phyloP scores from a whole-genome alignment of 2,329 filamentous ascomycete genomes.

The Ascochyta rabiei region DNA sequence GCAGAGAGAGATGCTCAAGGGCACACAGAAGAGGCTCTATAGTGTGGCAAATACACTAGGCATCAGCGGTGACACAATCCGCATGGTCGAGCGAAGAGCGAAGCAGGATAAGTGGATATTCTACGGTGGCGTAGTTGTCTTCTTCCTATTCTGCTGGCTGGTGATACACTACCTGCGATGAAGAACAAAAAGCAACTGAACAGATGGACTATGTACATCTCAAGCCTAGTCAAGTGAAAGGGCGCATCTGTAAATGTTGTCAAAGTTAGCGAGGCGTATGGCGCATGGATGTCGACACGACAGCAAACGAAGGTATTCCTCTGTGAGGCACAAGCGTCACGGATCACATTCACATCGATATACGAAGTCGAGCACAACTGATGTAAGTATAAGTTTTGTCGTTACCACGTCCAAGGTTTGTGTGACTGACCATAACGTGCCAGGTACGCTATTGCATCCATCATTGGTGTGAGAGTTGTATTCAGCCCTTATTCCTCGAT shows the following conservation, averaged over 20 bases:
- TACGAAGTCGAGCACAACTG: no score
- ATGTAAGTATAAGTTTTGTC: no score
- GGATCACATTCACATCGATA: neutral
- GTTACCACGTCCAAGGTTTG: no score
- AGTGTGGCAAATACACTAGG: constrained; percentile 93
- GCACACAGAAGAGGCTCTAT: constrained; percentile 88
- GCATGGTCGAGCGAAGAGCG: constrained; percentile 91
- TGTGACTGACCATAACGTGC: no score
- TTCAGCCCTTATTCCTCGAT: no score
- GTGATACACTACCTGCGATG: constrained; percentile 80
- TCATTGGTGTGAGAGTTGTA: no score
- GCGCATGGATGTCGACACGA: constrained; percentile 5
- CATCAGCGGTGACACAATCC: constrained; percentile 92
- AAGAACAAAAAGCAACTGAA: neutral
- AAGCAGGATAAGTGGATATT: constrained; percentile 99
- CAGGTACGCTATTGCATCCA: no score
- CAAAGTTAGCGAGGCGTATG: constrained; percentile 27
- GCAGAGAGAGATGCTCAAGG: constrained; percentile 93
- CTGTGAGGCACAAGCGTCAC: neutral
- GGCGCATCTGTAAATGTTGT: neutral
- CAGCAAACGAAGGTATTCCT: neutral
- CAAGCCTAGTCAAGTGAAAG: neutral
- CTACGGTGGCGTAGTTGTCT: constrained; percentile 81
- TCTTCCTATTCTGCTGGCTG: constrained; percentile 90
- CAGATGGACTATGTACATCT: neutral